phyloP scores from a whole-genome alignment of 2,329 filamentous ascomycete genomes.

The Laburnicola sp. region DNA sequence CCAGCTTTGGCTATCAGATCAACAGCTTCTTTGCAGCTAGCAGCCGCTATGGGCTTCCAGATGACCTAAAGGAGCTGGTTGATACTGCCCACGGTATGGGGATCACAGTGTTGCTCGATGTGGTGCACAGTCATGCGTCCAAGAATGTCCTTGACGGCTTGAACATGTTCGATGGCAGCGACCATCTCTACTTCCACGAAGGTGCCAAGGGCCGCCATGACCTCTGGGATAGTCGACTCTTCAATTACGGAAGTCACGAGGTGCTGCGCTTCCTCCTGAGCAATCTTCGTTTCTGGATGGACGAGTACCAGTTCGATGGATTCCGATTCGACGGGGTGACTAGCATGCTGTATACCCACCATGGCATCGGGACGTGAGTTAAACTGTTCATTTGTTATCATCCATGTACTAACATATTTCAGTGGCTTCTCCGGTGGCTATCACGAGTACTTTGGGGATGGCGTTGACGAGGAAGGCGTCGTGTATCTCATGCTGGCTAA shows the following conservation, averaged over 20 bases:
- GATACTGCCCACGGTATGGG: slow-evolving; percentile 93
- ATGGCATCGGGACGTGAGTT: slow-evolving; percentile 92
- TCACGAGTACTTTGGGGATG: slow-evolving; percentile 92
- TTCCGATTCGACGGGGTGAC: slow-evolving; percentile 98
- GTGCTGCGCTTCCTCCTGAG: slow-evolving; percentile 94
- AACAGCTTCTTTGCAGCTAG: slow-evolving; percentile 99
- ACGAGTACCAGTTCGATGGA: slow-evolving; percentile 94
- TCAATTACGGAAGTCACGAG: slow-evolving; percentile 96
- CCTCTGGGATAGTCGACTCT: slow-evolving; percentile 92
- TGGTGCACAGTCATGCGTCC: slow-evolving; percentile 96
- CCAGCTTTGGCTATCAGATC: slow-evolving; percentile 97
- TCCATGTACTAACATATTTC: slow-evolving; percentile 29
- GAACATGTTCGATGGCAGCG: slow-evolving; percentile 93
- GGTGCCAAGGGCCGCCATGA: slow-evolving; percentile 85
- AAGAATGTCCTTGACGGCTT: slow-evolving; percentile 96
- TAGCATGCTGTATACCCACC: slow-evolving; percentile 95
- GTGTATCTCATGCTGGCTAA: slow-evolving; percentile 97
- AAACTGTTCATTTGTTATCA: no score
- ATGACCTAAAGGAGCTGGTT: slow-evolving; percentile 94
- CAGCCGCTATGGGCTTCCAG: slow-evolving; percentile 89
- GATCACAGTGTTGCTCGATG: slow-evolving; percentile 86
- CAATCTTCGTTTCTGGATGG: slow-evolving; percentile 98
- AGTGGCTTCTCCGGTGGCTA: slow-evolving; percentile 97
- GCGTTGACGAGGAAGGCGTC: slow-evolving; percentile 89
- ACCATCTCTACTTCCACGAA: slow-evolving; percentile 93